Evolutionary conservation across 1,284 basidiomycete species (phyloP).

Genomic region (Porogramme epimiltina): DNA sequence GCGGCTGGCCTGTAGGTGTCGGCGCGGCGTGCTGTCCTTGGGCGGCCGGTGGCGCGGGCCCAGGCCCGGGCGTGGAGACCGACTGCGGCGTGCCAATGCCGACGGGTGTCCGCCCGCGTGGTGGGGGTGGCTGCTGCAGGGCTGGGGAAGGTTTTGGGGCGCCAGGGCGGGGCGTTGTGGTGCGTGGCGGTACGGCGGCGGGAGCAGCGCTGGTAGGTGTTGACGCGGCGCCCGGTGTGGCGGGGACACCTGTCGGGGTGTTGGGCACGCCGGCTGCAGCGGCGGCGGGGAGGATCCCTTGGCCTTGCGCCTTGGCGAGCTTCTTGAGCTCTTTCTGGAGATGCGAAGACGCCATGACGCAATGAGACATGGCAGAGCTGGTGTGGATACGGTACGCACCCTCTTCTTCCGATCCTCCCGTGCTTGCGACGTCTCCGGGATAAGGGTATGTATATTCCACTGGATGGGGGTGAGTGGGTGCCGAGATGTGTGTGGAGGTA

Average conservation of each 20-base stretch:
- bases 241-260: conserved; percentile 32
- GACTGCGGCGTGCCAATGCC: conserved; percentile 38
- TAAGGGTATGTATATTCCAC: conserved; percentile 70
- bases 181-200: conserved; percentile 20
- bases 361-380: conserved; percentile 16
- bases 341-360: not conserved
- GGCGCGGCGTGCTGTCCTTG: conserved; percentile 22
- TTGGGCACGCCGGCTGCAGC: conserved; percentile 22
- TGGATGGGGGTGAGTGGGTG: conserved; percentile 33
- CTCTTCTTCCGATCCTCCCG: conserved; percentile 77
- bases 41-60: conserved; percentile 12
- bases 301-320: conserved; percentile 62
- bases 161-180: conserved; percentile 31
- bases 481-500: conserved; percentile 27
- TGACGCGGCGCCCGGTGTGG: conserved; percentile 26
- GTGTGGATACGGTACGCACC: conserved; percentile 44
- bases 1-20: conserved; percentile 26
- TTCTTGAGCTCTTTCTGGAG: conserved; percentile 72
- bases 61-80: conserved; percentile 35
- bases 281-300: conserved; percentile 29
- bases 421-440: conserved; percentile 73
- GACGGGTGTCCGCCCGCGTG: conserved; percentile 34
- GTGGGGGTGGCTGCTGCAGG: conserved; percentile 28
- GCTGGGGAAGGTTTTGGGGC: conserved; percentile 11
- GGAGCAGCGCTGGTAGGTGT: conserved; percentile 16